phyloP scores from a whole-genome alignment of 1,139 yeast genomes.

The Yamadazyma triangularis region DNA sequence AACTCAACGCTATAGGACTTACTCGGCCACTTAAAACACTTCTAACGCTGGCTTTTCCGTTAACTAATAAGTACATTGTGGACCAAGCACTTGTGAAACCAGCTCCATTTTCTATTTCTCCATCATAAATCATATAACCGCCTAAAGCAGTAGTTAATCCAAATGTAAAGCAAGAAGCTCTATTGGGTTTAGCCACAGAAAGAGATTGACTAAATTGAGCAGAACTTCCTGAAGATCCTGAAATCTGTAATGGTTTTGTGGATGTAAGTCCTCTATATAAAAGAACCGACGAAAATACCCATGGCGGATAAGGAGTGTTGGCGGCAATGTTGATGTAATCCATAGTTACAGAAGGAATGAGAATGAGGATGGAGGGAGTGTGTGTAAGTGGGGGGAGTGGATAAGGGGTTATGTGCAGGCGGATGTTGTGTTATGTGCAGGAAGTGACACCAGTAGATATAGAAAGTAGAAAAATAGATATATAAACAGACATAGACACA shows the following conservation, averaged over 20 bases:
- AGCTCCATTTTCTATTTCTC: constrained; percentile 78
- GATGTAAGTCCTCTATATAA: constrained; percentile 40
- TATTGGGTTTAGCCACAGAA: constrained; percentile 32
- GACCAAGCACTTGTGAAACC: constrained; percentile 92
- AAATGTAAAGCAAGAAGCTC: constrained; percentile 42
- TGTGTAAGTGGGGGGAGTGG: too few relatives aligned
- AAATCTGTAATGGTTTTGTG: constrained; percentile 16
- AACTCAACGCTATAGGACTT: constrained; percentile 59
- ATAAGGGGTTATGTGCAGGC: too few relatives aligned
- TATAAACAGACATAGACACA: too few relatives aligned
- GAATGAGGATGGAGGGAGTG: too few relatives aligned
- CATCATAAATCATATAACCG: constrained; percentile 75
- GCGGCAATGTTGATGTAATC: constrained; percentile 23
- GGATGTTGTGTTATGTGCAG: too few relatives aligned
- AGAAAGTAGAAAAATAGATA: too few relatives aligned
- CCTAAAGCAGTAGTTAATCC: constrained; percentile 75
- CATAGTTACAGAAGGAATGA: too few relatives aligned
- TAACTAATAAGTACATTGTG: constrained; percentile 66
- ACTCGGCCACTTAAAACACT: constrained; percentile 34
- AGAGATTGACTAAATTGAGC: constrained; percentile 22
- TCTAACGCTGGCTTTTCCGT: constrained; percentile 58
- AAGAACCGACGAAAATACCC: constrained; percentile 39
- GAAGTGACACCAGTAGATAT: too few relatives aligned
- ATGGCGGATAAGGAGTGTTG: constrained; percentile 52
- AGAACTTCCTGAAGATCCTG: constrained; percentile 28